These are phyloP conservation scores for Cenchrus americanus DNA, from an alignment of 176 grass and related monocot species.

Conservation along the genomic window DNA sequence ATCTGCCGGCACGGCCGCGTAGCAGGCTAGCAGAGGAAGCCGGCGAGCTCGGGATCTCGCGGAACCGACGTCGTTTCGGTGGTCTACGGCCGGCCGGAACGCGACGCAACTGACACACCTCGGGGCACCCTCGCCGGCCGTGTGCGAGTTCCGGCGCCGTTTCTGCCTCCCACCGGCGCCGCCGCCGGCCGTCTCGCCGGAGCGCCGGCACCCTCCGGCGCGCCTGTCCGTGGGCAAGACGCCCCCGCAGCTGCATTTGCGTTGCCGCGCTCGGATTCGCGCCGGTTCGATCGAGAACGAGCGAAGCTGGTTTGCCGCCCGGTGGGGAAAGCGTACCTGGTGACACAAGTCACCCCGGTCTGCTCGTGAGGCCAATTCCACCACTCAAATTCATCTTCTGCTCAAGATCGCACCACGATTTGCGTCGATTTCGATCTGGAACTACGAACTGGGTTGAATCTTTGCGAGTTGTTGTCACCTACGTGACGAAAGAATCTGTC, in stretches of 20 bases:
- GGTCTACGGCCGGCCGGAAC: background rate
- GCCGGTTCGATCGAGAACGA: background rate
- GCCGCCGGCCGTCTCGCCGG: slow-evolving; percentile 35
- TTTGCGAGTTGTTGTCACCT: background rate
- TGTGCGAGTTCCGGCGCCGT: slow-evolving; percentile 42
- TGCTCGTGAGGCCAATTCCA: background rate
- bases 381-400: background rate
- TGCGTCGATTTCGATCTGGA: background rate
- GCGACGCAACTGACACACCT: slow-evolving; percentile 52
- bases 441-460: background rate
- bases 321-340: background rate
- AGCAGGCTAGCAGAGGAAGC: slow-evolving; percentile 18
- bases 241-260: slow-evolving; percentile 37
- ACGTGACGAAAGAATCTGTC: too few species aligned
- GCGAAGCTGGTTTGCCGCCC: background rate
- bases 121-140: background rate
- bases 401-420: background rate
- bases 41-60: background rate
- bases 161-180: background rate
- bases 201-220: background rate
- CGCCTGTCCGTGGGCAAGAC: background rate
- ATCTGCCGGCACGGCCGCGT: background rate
- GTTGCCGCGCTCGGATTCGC: too few species aligned
- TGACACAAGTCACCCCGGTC: background rate
- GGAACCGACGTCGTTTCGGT: slow-evolving; percentile 19